Evolutionary conservation across 805 yeast species (phyloP), one percentile per base, ranked within the genome.

Genomic region (Metschnikowia chrysomelidarum): DNA sequence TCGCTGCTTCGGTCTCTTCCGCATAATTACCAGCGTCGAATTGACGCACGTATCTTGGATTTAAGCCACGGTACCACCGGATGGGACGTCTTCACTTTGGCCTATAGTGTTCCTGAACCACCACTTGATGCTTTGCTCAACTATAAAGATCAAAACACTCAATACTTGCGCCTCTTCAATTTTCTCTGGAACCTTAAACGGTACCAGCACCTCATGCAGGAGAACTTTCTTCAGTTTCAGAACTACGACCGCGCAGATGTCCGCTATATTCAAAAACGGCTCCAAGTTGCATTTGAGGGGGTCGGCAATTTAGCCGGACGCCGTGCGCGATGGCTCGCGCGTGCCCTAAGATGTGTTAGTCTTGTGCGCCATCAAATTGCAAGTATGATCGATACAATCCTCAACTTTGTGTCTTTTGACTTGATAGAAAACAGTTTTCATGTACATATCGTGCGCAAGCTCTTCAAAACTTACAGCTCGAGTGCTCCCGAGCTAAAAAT

Each of bases 61-160:
- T 61, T 82, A 31, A 80, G 80, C 3, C 86, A 81, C 47, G 71
- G 87, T 0, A 76, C 79, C 19, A 60, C 77, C 32, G 96, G 96
- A 1, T 89, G 96, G 96, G 95, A 89, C 53, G 87, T 85, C 2
- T 89, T 91, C 56, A 87, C 96, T 0, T 62, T 89, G 23, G 97
- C 88, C 53, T 93, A 85, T 56, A 65, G 73, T 35, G 50, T 76
- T 8, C 70, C 76, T 7, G 64, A 73, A 18, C 69, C 84, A 3
- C 64, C 91, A 12, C 63, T 80, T 24, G 72, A 75, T 23, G 44
- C 53, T 3, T 38, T 67, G 55, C 29, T 60, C 50, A 41, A 67
- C 36, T 46, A 56, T 33, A 44, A 47, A 6, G 45, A 48, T 24
- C 85, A 77, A 18, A 40, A 46, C 40, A 45, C 50, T 1, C 57